phyloP scores from a whole-genome alignment of 2,329 filamentous ascomycete species.

The Fusarium anguioides region DNA sequence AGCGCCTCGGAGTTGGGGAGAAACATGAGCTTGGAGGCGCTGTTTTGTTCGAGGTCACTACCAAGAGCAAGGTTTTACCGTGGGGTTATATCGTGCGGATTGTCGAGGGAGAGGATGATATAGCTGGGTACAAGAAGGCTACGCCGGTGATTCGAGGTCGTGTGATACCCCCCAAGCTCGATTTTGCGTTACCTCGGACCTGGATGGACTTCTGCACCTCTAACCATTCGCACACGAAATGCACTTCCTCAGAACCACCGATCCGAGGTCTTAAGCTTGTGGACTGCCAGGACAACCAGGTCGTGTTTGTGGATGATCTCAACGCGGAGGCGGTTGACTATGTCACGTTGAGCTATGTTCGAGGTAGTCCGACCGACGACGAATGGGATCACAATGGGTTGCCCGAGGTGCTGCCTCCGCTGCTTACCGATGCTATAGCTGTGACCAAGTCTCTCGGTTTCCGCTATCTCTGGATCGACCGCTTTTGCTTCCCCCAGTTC shows the following conservation, averaged over 20 bases:
- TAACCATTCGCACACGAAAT: conserved; percentile 45
- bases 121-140: conserved; percentile 38
- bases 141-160: conserved; percentile 47
- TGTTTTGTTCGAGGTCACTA: conserved; percentile 53
- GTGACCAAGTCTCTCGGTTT: conserved; percentile 49
- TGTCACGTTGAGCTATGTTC: conserved; percentile 53
- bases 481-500: conserved; percentile 49
- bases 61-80: conserved; percentile 51
- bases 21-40: conserved; percentile 52
- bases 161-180: conserved; percentile 47
- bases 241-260: conserved; percentile 29
- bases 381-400: conserved; percentile 35
- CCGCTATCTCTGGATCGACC: conserved; percentile 54
- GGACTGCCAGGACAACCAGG: conserved; percentile 46
- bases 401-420: conserved; percentile 44
- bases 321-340: conserved; percentile 43
- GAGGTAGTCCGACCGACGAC: conserved; percentile 37
- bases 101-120: conserved; percentile 40
- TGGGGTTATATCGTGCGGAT: conserved; percentile 53
- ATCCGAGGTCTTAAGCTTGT: conserved; percentile 49
- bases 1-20: conserved; percentile 52
- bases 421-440: conserved; percentile 51
- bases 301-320: conserved; percentile 48
- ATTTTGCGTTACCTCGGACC: conserved; percentile 45
- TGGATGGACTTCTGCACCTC: conserved; percentile 52